Conservation (phyloP, 2,329 filamentous ascomycete genomes). For the Nothophaeocryptopus gaeumannii region DNA sequence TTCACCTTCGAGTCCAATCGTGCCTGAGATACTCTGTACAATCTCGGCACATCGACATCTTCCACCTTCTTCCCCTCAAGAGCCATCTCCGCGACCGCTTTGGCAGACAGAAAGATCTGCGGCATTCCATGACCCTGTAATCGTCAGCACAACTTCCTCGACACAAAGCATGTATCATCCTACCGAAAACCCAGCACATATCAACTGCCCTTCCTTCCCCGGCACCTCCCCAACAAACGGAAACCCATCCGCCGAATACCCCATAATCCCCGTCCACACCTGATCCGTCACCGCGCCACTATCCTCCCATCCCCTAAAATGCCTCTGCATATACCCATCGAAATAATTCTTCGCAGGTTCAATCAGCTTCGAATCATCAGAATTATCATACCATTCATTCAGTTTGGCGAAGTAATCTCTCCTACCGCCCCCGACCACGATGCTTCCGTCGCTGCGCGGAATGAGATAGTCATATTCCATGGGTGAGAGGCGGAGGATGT, state of each 20-base stretch:
- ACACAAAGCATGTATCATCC: no score
- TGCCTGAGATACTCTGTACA: slow-evolving; percentile 18
- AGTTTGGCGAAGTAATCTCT: slow-evolving; percentile 22
- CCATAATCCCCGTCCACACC: slow-evolving; percentile 46
- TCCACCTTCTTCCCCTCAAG: slow-evolving; percentile 11
- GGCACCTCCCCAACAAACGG: slow-evolving; percentile 27
- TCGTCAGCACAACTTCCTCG: no score
- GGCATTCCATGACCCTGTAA: slow-evolving; percentile 23
- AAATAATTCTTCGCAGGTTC: slow-evolving; percentile 45
- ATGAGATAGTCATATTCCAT: slow-evolving; percentile 42
- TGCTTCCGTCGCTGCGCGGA: slow-evolving; percentile 45
- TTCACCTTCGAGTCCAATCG: slow-evolving; percentile 18
- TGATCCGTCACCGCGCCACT: slow-evolving; percentile 31
- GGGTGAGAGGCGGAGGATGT: slow-evolving; percentile 23
- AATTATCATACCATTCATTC: slow-evolving; percentile 47
- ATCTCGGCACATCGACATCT: slow-evolving; percentile 19
- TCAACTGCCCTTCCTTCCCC: slow-evolving; percentile 17
- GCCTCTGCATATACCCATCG: slow-evolving; percentile 48
- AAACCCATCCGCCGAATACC: slow-evolving; percentile 22
- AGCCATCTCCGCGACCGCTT: slow-evolving; percentile 21
- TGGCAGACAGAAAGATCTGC: slow-evolving; percentile 24
- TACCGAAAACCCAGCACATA: slow-evolving; percentile 25
- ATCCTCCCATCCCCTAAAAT: slow-evolving; percentile 52
- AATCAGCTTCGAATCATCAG: slow-evolving; percentile 49
- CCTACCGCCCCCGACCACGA: slow-evolving; percentile 46